A percentile compares a stretch with the other conserved stretches of the same genome.
Conservation (phyloP, 176 grass and related monocot genomes). For the Oryza meyeriana region DNA sequence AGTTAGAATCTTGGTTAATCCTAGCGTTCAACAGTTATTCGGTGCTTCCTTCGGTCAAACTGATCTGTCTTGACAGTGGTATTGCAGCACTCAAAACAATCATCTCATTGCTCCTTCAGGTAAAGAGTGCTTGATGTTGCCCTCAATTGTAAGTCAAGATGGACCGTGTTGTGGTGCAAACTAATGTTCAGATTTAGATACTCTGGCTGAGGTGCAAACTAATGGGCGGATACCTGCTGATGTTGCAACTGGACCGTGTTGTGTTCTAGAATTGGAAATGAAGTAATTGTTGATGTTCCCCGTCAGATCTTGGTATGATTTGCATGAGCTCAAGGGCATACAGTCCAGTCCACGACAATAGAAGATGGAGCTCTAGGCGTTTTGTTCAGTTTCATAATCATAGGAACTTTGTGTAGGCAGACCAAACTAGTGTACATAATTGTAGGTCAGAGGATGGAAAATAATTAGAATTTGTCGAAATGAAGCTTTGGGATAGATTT, state of each 20-base stretch:
- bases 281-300: slow-evolving; percentile 12
- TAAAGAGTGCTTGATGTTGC: neutral
- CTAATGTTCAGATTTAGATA: slow-evolving; percentile 35
- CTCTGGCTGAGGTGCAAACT: slow-evolving; percentile 7
- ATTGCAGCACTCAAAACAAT: slow-evolving; percentile 9
- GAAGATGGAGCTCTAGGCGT: slow-evolving; percentile 6
- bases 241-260: neutral
- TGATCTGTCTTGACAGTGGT: slow-evolving; percentile 34
- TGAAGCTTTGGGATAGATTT: slow-evolving; percentile 35
- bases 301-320: neutral
- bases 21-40: slow-evolving; percentile 22
- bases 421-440: slow-evolving; percentile 36
- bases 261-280: neutral
- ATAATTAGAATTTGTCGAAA: slow-evolving; percentile 37
- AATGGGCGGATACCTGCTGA: neutral
- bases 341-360: neutral
- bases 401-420: slow-evolving; percentile 16
- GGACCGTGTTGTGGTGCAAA: slow-evolving; percentile 12
- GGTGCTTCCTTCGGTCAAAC: slow-evolving; percentile 43
- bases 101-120: slow-evolving; percentile 18
- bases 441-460: slow-evolving; percentile 20
- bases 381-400: slow-evolving; percentile 21
- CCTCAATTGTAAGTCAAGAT: slow-evolving; percentile 23
- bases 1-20: slow-evolving; percentile 69
- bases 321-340: neutral